Evolutionary conservation across 441 rosid species (phyloP), one percentile per base, ranked within the genome.

Genomic region (Adansonia gregorii): DNA sequence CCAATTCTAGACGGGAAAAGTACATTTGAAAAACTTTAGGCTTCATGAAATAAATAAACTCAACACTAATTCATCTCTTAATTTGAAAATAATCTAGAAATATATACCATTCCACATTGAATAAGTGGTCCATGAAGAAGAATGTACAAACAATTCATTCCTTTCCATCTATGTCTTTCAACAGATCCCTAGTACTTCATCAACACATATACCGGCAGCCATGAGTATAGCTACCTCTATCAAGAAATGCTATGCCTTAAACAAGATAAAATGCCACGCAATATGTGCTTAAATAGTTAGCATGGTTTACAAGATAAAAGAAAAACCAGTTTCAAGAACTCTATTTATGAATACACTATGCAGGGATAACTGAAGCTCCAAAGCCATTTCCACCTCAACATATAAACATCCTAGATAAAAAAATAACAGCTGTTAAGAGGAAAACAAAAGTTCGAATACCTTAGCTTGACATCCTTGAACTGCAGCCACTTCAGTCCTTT

Each of bases 381-480:
- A 52, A 71, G 20, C n/a, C 31, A 39, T 35, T 2, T 72, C 19
- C 56, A 55, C 51, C 65, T 10, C 6, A 72, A 65, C 27, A 11
- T 7, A 63, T 24, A 64, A 76, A 56, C 22, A 19, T 22, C 72
- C 14, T 17, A 12, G 11, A 67, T 22, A 58, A 67, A n/a, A 35
- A 41, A 52, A 12, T 31, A 73, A 19, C 55, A 24, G 8, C 65
- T 17, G 54, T 51, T 14, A 56, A 9, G 43, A 52, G 63, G 66
- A 56, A 27, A 67, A 55, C 11, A 5, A 8, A 74, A 61, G 31
- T 71, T 73, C 52, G 19, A 48, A 71, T 78, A 95, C 98, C 92
- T 90, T 81, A 49, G 76, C 75, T 46, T 72, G 80, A 72, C 83
- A 82, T 67, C 77, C 87, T 83, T 85, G 86, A 78, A 85, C 74